phyloP scores from a whole-genome alignment of 495 filamentous ascomycete species.

The Penicillium pancosmium region DNA sequence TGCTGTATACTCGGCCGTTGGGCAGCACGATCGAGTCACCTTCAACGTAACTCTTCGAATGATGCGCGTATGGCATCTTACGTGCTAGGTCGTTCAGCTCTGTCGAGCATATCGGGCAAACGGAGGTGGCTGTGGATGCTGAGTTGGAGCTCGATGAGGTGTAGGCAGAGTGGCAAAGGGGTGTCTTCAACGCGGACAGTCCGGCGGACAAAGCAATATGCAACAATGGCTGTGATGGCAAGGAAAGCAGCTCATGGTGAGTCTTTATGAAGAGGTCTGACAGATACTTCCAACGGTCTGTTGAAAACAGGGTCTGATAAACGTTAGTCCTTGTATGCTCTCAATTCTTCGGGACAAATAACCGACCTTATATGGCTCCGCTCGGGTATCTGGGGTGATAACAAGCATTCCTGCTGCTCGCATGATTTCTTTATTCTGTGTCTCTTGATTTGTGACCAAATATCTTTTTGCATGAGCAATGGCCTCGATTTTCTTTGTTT shows the following conservation, averaged over 20 bases:
- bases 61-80: constrained; percentile 89
- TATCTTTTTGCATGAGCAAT: constrained; percentile 79
- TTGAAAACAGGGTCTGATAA: constrained; percentile 69
- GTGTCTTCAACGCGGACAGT: constrained; percentile 93
- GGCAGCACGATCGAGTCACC: constrained; percentile 83
- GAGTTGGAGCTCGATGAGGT: constrained; percentile 61
- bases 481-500: constrained; percentile 69
- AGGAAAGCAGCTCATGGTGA: constrained; percentile 82
- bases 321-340: constrained; percentile 7
- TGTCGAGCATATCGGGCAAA: constrained; percentile 94
- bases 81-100: constrained; percentile 91
- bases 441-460: constrained; percentile 66
- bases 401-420: constrained; percentile 81
- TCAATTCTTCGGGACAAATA: neutral
- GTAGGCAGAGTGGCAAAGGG: constrained; percentile 79
- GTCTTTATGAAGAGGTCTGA: constrained; percentile 83
- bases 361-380: constrained; percentile 66
- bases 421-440: constrained; percentile 67
- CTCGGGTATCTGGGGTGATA: constrained; percentile 60
- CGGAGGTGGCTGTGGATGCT: constrained; percentile 59
- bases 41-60: constrained; percentile 90
- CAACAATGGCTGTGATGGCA: constrained; percentile 82
- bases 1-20: constrained; percentile 84
- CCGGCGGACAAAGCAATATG: constrained; percentile 91
- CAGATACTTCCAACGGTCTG: constrained; percentile 71